Evolutionary conservation across 2,329 filamentous ascomycete genomes (phyloP), one percentile per base, ranked within the genome.

Genomic region (Colletotrichum sansevieriae): DNA sequence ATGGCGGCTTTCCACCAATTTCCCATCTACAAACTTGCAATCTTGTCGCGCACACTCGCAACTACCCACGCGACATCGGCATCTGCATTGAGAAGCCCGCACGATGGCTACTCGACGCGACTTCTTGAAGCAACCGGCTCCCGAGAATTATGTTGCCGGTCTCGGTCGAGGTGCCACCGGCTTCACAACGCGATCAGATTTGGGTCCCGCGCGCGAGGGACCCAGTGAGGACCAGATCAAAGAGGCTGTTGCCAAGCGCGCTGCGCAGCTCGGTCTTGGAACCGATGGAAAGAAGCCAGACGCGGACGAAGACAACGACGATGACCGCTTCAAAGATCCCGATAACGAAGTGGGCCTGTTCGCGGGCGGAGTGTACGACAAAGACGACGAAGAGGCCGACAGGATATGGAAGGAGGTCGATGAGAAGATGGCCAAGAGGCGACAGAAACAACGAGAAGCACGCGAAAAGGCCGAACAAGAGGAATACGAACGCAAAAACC

Each of bases 151-250:
- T 77, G 95, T 99, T 72, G 96, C 96, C 72, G 96, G 96, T 88
- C 90, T 99, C 71, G 96, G 96, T 82, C 92, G 97, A 86, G 96
- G 96, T 82, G 97, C 97, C 22, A 99, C 96, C 8, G 96, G 97
- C 70, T 99, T 99, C 83, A 98, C 96, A 15, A 99, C 96, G 46
- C 90, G 97, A 76, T 98, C 95, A 65, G 96, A 99, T 87, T 86
- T 99, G 66, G 96, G 97, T 66, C 96, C 97, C 58, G 95, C 95
- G 68, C 89, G 95, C 75, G 95, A 98, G 83, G 96, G 96, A 15
- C 96, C 96, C 56, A 97, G 93, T 70, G 95, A 98, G 75, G 96
- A 99, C 78, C 95, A 98, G 82, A 98, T 99, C 82, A 98, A 98
- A 80, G 96, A 97, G 80, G 95, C 94, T 71, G 91, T 99, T 74